phyloP scores from a whole-genome alignment of 2,329 filamentous ascomycete species.

The Fusarium chlamydosporum region DNA sequence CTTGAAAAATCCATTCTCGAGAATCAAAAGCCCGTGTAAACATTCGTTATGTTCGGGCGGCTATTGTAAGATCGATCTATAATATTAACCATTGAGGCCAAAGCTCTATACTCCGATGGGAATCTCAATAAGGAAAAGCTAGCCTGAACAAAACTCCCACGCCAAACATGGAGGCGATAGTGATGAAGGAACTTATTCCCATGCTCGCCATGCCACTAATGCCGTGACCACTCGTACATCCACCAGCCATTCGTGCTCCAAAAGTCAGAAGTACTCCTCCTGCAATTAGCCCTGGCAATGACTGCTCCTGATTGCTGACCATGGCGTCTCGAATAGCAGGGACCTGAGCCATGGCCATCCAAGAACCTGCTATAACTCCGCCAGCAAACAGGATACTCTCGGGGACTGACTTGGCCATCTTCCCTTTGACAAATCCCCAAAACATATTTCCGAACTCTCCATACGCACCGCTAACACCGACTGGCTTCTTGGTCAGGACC shows the following conservation, averaged over 20 bases:
- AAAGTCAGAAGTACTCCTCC: conserved; percentile 7
- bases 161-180: conserved; percentile 20
- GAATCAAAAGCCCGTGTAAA: too few relatives aligned
- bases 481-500: conserved; percentile 12
- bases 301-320: not conserved
- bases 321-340: conserved; percentile 15
- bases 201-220: conserved; percentile 31
- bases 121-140: not conserved
- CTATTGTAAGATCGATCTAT: not conserved
- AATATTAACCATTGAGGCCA: fast-evolving
- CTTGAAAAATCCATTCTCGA: too few relatives aligned
- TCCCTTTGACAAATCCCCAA: conserved; percentile 5
- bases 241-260: conserved; percentile 23
- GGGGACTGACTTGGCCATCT: not conserved
- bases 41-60: too few relatives aligned
- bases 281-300: not conserved
- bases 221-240: conserved; percentile 29
- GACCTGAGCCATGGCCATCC: conserved; percentile 3
- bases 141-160: not conserved
- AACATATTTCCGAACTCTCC: conserved; percentile 16
- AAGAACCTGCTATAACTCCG: conserved; percentile 18
- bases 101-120: fast-evolving
- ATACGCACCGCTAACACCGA: conserved; percentile 19
- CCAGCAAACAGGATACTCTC: conserved; percentile 12
- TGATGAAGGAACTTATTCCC: conserved; percentile 20